phyloP scores from a whole-genome alignment of 2,329 filamentous ascomycete species.

The Dactylellina leptospora region DNA sequence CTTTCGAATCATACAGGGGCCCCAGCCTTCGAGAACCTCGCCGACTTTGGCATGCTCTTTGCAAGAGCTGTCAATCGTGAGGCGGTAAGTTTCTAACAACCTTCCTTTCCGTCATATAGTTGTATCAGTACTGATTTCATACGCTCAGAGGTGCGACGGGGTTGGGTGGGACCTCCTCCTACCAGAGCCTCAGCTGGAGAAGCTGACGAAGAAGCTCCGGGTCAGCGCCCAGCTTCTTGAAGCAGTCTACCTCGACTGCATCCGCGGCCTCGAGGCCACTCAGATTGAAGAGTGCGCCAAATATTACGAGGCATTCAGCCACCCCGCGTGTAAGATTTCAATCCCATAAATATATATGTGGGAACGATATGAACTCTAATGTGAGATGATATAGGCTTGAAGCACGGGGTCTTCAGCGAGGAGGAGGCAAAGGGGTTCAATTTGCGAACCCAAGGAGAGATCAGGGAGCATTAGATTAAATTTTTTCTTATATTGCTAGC shows the following conservation, averaged over 20 bases:
- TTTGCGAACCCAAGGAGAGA: conserved; percentile 1
- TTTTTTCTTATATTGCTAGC: too few species aligned
- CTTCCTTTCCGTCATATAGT: neutral
- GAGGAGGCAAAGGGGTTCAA: conserved; percentile 9
- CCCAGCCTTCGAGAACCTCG: neutral
- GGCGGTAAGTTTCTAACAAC: conserved; percentile 4
- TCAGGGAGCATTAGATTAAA: too few species aligned
- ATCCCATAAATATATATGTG: too few species aligned
- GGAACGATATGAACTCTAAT: too few species aligned
- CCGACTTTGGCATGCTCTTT: conserved; percentile 26
- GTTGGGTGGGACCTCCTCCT: conserved; percentile 27
- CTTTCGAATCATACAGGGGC: neutral
- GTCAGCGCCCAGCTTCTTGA: conserved; percentile 31
- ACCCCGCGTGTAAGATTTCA: conserved; percentile 37
- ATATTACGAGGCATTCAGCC: conserved; percentile 38
- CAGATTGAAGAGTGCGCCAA: conserved; percentile 16
- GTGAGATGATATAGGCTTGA: too few species aligned
- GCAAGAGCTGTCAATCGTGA: conserved; percentile 29
- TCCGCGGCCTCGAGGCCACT: neutral
- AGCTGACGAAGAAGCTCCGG: conserved; percentile 25
- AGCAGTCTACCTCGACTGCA: conserved; percentile 17
- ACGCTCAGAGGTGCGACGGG: conserved; percentile 4
- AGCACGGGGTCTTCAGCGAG: conserved; percentile 32
- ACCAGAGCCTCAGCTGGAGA: conserved; percentile 30
- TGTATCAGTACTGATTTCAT: neutral